Evolutionary conservation across 768 basidiomycete genomes (phyloP).

Genomic region (Ramaria sp.): DNA sequence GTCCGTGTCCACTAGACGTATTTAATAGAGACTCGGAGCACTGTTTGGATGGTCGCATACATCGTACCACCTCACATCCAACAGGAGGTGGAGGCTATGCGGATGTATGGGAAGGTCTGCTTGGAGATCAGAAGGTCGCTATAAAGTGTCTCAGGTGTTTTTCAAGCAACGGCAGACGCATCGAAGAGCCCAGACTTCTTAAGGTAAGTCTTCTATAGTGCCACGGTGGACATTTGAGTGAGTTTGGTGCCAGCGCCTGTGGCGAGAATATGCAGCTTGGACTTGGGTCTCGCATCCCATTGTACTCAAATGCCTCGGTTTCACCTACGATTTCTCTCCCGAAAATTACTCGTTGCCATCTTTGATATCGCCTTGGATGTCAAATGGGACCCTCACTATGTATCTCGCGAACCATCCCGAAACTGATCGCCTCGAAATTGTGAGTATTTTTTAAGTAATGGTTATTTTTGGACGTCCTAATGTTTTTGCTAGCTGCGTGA

Average conservation of each 20-base stretch:
- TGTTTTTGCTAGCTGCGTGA: slow-evolving; percentile 27
- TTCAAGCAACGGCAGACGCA: neutral
- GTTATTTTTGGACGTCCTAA: neutral
- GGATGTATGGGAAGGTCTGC: neutral
- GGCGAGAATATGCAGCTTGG: slow-evolving; percentile 1
- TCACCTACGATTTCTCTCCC: neutral
- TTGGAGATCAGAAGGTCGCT: neutral
- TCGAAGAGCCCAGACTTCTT: neutral
- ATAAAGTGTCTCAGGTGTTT: neutral
- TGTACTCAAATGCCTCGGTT: neutral
- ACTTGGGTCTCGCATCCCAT: neutral
- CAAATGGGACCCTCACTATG: neutral
- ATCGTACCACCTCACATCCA: neutral
- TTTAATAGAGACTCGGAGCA: neutral
- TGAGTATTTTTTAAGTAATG: neutral
- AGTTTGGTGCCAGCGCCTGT: neutral
- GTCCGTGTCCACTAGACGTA: neutral
- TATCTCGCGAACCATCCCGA: neutral
- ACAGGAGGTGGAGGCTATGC: neutral
- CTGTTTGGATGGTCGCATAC: neutral
- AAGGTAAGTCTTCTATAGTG: neutral
- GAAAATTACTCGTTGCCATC: neutral
- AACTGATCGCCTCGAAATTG: neutral
- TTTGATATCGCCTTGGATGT: slow-evolving; percentile 1
- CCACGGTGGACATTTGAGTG: neutral